Evolutionary conservation across 495 filamentous ascomycete genomes (phyloP).

Genomic region (Daldinia grandis): DNA sequence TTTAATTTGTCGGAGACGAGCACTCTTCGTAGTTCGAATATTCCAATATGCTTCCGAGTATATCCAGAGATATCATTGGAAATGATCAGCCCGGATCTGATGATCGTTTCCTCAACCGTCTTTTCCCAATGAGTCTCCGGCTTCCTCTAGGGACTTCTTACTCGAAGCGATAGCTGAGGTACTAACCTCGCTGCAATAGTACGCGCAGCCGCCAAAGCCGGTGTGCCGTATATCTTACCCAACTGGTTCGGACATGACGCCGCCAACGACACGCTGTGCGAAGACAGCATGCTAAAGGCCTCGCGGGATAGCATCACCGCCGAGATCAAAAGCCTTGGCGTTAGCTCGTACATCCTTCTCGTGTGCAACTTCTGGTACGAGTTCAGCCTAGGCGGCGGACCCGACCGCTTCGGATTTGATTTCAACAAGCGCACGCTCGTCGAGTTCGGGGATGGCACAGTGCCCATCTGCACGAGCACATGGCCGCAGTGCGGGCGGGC

Average conservation of each 20-base stretch:
- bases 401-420: conserved; percentile 46
- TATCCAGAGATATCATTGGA: background rate
- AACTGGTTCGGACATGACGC: conserved; percentile 62
- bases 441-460: conserved; percentile 49
- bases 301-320: background rate
- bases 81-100: background rate
- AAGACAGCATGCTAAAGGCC: conserved; percentile 46
- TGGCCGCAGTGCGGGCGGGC: conserved; percentile 55
- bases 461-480: conserved; percentile 49
- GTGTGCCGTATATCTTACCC: conserved; percentile 68
- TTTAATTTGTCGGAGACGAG: background rate
- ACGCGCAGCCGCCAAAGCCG: conserved; percentile 67
- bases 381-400: conserved; percentile 47
- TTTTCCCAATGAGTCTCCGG: background rate
- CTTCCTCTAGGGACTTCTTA: background rate
- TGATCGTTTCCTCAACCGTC: background rate
- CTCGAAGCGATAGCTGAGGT: background rate
- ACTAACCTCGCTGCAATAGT: conserved; percentile 34
- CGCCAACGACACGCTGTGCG: conserved; percentile 45
- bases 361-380: conserved; percentile 60
- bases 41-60: background rate
- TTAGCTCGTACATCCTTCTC: conserved; percentile 57
- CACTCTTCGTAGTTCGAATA: background rate
- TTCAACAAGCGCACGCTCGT: conserved; percentile 44
- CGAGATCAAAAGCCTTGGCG: conserved; percentile 55